phyloP scores from a whole-genome alignment of 2,329 filamentous ascomycete genomes.

The Ascocoryne sarcoides region DNA sequence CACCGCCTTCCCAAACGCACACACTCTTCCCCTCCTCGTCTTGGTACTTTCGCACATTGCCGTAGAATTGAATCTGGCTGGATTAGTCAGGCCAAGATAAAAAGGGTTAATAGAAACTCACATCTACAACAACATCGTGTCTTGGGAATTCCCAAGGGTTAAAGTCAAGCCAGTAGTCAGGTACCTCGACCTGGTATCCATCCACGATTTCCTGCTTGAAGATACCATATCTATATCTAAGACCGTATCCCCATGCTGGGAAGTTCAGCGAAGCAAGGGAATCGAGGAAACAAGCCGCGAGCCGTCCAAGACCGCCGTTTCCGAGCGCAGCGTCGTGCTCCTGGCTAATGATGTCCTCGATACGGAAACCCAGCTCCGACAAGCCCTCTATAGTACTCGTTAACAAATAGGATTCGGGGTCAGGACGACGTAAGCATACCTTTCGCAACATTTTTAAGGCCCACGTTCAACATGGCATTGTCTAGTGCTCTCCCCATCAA shows the following conservation, averaged over 20 bases:
- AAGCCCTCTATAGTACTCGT: constrained; percentile 57
- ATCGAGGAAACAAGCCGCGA: constrained; percentile 95
- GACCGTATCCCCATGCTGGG: constrained; percentile 93
- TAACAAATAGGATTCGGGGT: neutral
- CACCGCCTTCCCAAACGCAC: constrained; percentile 81
- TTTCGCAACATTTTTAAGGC: constrained; percentile 74
- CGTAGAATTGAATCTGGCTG: constrained; percentile 77
- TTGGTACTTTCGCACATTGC: constrained; percentile 64
- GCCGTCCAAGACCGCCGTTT: constrained; percentile 87
- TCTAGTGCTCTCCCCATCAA: constrained; percentile 94
- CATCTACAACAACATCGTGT: constrained; percentile 88
- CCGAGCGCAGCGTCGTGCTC: constrained; percentile 95
- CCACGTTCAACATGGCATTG: constrained; percentile 97
- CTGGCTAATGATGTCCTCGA: constrained; percentile 90
- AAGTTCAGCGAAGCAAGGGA: constrained; percentile 91
- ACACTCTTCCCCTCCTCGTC: constrained; percentile 69
- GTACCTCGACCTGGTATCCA: constrained; percentile 95
- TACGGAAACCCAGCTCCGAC: constrained; percentile 82
- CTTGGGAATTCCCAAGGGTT: constrained; percentile 98
- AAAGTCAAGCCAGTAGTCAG: constrained; percentile 98
- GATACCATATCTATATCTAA: constrained; percentile 93
- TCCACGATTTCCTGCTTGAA: constrained; percentile 99
- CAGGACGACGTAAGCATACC: constrained; percentile 40
- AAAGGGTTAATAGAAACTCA: constrained; percentile 35
- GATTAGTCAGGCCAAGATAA: constrained; percentile 7